Evolutionary conservation across 148 eudicot genomes (phyloP), one percentile per base, ranked within the genome.

Genomic region (Fagopyrum esculentum): DNA sequence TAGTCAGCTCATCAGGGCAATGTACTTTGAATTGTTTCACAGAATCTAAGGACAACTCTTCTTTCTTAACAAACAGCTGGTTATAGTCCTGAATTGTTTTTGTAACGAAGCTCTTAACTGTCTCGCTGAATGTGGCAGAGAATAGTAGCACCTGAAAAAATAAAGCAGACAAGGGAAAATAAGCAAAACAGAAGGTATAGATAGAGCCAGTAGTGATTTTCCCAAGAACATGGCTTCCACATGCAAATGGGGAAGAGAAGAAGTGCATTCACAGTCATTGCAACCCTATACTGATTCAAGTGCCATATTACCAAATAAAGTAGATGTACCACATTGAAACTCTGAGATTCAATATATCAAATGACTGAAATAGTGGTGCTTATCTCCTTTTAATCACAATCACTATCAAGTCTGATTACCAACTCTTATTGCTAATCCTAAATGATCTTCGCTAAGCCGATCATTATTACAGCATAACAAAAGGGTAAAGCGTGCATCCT

Each of bases 21-120:
- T 78, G 74, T 72, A 94, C 96, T 79, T 90, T 94, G 82, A 80
- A 94, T 78, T 91, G 98, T 84, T 90, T 94, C 50, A 94, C 89
- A 4, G 98, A 82, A 4, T 87, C 93, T 74, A 94, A 78, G 0
- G 98, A 90, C 29, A 91, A 77, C 15, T 91, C 97, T 85, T 94
- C 97, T 82, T 90, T 91, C 78, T 90, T 89, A 4, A 91, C 96
- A 84, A 90, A 91, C 68, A 90, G 82, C 49, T 94, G 90, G 77
- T 94, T 94, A 83, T 88, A 87, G 26, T 86, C 85, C 19, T 77
- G 79, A 74, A 90, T 89, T 77, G 89, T 86, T 80, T 82, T 86
- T 46, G 88, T 75, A 3, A 86, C 90, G 78, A 93, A 93, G 49
- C 79, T 74, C 81, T 78, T 87, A 78, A 90, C 98, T 68, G 69